phyloP scores from a whole-genome alignment of 225 moss, liverwort and hornwort species.

The Sphagnum contortum region DNA sequence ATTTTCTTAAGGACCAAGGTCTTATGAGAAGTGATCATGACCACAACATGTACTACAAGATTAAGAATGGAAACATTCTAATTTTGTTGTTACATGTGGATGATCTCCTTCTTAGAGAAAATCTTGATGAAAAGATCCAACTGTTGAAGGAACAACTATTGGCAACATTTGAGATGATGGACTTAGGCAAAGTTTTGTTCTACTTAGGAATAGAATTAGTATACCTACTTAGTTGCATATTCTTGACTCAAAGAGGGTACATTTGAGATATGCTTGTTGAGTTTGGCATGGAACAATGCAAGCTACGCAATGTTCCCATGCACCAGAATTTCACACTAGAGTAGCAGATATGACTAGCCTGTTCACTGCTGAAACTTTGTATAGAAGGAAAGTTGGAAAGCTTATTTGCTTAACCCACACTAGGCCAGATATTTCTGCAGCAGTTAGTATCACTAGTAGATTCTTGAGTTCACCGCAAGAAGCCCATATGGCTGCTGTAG shows the following conservation, averaged over 20 bases:
- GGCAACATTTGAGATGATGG: neutral
- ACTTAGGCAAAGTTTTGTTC: neutral
- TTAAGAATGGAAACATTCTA: neutral
- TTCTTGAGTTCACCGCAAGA: neutral
- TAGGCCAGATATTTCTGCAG: neutral
- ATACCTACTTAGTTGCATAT: neutral
- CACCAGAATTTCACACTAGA: neutral
- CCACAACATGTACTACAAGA: constrained; percentile 1
- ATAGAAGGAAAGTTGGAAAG: neutral
- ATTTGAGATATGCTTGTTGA: neutral
- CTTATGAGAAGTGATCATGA: neutral
- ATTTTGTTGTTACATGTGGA: neutral
- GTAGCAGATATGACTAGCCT: neutral
- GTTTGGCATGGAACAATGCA: neutral
- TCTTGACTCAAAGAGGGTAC: neutral
- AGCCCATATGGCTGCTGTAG: neutral
- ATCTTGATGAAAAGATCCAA: neutral
- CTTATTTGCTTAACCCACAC: neutral
- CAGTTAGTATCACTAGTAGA: neutral
- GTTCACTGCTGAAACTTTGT: neutral
- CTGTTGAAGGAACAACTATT: neutral
- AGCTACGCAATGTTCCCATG: neutral
- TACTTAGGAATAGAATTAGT: neutral
- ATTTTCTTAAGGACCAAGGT: neutral
- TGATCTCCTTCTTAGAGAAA: neutral